phyloP scores from a whole-genome alignment of 2,329 filamentous ascomycete species.

The Colletotrichum melonis region DNA sequence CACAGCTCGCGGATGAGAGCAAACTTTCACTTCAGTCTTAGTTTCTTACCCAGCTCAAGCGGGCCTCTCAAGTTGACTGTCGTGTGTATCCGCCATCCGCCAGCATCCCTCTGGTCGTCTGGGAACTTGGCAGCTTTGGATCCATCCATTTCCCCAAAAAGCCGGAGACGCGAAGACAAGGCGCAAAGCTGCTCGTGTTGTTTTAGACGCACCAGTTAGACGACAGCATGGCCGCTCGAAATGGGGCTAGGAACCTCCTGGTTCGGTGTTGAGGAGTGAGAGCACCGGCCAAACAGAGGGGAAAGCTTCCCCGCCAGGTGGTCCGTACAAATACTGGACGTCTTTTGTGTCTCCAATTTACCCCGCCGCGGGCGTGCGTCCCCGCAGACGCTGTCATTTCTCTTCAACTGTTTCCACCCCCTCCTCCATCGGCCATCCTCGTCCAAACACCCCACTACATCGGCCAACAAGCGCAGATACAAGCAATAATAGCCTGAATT shows the following conservation, averaged over 20 bases:
- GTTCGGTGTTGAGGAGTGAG: constrained; percentile 12
- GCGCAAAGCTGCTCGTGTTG: neutral
- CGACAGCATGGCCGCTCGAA: constrained; percentile 13
- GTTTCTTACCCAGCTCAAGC: constrained; percentile 1
- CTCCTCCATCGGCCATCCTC: constrained; percentile 7
- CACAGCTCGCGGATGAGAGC: neutral
- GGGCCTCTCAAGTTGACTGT: constrained; percentile 11
- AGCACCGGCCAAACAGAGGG: neutral
- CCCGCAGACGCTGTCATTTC: constrained; percentile 25
- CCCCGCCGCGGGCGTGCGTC: constrained; percentile 28
- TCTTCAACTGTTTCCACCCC: constrained; percentile 16
- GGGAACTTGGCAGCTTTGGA: neutral
- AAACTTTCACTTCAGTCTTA: neutral
- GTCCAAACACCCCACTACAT: constrained; percentile 15
- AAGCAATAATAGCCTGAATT: constrained; percentile 35
- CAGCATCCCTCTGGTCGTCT: neutral
- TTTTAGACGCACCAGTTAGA: constrained; percentile 29
- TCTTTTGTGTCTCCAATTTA: constrained; percentile 31
- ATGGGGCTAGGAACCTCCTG: neutral
- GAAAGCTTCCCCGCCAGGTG: neutral
- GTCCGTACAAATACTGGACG: neutral
- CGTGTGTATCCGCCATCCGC: neutral
- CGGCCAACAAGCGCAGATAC: constrained; percentile 26
- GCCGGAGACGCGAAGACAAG: neutral
- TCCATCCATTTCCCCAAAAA: neutral